Percentiles rank a stretch among this genome's conserved stretches.
These are phyloP conservation scores for Paragyromitra xinjiangensis DNA, from an alignment of 495 filamentous ascomycete species.

Conservation along the genomic window DNA sequence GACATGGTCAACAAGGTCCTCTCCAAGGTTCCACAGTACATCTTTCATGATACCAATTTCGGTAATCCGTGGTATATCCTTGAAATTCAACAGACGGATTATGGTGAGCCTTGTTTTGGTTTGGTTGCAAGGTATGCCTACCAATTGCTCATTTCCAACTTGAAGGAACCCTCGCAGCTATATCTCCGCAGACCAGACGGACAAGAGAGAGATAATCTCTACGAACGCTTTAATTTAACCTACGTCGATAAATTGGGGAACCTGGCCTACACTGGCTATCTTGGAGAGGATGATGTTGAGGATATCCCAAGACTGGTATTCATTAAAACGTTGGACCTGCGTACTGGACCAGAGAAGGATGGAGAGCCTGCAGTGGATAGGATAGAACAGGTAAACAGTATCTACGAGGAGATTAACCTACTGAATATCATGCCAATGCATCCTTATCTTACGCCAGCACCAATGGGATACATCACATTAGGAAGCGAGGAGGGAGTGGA, in stretches of 20 bases:
- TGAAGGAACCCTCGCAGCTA: conserved; percentile 35
- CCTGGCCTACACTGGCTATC: conserved; percentile 34
- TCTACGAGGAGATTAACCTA: conserved; percentile 45
- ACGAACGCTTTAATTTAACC: conserved; percentile 20
- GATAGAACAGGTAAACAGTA: conserved; percentile 31
- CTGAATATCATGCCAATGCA: conserved; percentile 36
- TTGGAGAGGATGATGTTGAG: conserved; percentile 24
- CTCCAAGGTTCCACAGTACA: conserved; percentile 32
- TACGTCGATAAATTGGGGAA: conserved; percentile 27
- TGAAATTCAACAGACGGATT: conserved; percentile 28
- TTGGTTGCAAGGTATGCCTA: conserved; percentile 39
- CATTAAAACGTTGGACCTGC: conserved; percentile 38
- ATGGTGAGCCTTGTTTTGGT: conserved; percentile 27
- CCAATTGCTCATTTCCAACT: conserved; percentile 39
- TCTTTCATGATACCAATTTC: conserved; percentile 40
- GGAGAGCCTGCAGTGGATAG: not conserved
- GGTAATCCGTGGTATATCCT: conserved; percentile 46
- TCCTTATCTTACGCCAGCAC: conserved; percentile 32
- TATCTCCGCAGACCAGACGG: conserved; percentile 14
- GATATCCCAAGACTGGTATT: conserved; percentile 32
- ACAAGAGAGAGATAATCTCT: conserved; percentile 21
- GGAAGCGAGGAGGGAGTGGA: conserved; percentile 17
- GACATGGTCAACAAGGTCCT: conserved; percentile 26
- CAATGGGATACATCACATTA: conserved; percentile 47
- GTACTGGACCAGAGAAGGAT: not conserved